A percentile compares a stretch with the other conserved stretches of the same genome.
These are phyloP conservation scores for Dothistroma pini DNA, from an alignment of 2,329 filamentous ascomycete genomes.

Conservation along the genomic window DNA sequence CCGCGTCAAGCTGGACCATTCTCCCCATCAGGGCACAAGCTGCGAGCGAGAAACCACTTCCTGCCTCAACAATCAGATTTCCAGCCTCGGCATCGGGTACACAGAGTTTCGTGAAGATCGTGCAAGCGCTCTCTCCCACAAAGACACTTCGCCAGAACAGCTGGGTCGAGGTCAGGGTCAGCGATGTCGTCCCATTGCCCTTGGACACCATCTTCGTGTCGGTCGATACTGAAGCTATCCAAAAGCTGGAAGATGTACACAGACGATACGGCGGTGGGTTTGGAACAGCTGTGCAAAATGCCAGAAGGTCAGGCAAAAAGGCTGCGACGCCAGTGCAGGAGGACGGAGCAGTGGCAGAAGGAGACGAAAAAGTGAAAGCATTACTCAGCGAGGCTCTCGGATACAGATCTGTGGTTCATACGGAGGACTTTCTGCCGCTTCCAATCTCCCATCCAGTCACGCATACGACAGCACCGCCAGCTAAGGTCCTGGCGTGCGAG, in stretches of 20 bases:
- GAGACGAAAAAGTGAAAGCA: constrained; percentile 25
- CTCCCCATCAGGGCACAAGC: constrained; percentile 61
- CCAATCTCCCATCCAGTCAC: constrained; percentile 81
- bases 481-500: constrained; percentile 88
- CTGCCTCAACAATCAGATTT: constrained; percentile 75
- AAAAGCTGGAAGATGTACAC: constrained; percentile 77
- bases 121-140: constrained; percentile 69
- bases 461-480: constrained; percentile 77
- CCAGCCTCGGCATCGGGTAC: constrained; percentile 68
- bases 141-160: constrained; percentile 69
- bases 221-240: constrained; percentile 74
- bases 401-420: constrained; percentile 71
- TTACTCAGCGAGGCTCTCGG: constrained; percentile 68
- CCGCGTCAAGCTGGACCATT: constrained; percentile 76
- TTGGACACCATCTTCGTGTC: constrained; percentile 85
- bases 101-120: constrained; percentile 71
- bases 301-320: constrained; percentile 25
- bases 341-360: constrained; percentile 12
- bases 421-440: constrained; percentile 77
- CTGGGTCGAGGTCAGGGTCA: constrained; percentile 76
- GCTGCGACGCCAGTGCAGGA: constrained; percentile 16
- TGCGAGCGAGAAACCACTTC: constrained; percentile 57
- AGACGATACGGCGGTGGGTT: constrained; percentile 72
- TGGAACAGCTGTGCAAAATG: constrained; percentile 21
- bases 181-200: constrained; percentile 74